A percentile compares a stretch with the other conserved stretches of the same genome.
phyloP scores from a whole-genome alignment of 202 grass and related monocot genomes.

The Saccharum hybrid region DNA sequence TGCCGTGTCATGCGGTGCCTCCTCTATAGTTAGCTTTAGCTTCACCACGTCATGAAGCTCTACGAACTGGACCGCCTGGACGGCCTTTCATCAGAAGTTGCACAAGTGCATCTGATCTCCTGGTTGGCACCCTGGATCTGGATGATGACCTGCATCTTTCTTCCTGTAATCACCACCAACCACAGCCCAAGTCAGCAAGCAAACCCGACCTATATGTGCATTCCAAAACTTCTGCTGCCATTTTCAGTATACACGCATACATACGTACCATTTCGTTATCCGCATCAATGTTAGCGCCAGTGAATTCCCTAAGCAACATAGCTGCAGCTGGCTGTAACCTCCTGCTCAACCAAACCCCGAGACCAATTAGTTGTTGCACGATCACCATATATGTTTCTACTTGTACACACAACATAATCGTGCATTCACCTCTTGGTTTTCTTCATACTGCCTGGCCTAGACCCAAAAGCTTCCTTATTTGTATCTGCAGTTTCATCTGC shows the following conservation, averaged over 20 bases:
- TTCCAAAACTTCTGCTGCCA: neutral
- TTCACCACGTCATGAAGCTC: neutral
- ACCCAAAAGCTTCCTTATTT: constrained; percentile 19
- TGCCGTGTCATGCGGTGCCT: neutral
- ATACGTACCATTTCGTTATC: constrained; percentile 54
- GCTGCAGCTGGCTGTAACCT: constrained; percentile 61
- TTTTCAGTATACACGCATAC: neutral
- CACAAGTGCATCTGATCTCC: constrained; percentile 30
- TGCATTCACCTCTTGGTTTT: constrained; percentile 56
- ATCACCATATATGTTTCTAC: neutral
- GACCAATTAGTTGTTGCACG: neutral
- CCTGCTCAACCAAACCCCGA: constrained; percentile 50
- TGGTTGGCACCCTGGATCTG: neutral
- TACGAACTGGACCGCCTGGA: neutral
- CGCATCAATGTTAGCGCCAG: constrained; percentile 41
- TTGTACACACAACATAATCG: neutral
- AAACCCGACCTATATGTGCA: neutral
- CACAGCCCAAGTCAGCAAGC: neutral
- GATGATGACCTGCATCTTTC: neutral
- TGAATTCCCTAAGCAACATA: constrained; percentile 81
- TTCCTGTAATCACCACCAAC: constrained; percentile 31
- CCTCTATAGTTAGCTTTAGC: neutral
- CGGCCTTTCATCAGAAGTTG: constrained; percentile 18
- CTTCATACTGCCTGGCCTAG: constrained; percentile 22
- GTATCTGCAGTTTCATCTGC: constrained; percentile 18